Conservation (phyloP, 2,329 filamentous ascomycete genomes). For the Trichoderma harzianum region DNA sequence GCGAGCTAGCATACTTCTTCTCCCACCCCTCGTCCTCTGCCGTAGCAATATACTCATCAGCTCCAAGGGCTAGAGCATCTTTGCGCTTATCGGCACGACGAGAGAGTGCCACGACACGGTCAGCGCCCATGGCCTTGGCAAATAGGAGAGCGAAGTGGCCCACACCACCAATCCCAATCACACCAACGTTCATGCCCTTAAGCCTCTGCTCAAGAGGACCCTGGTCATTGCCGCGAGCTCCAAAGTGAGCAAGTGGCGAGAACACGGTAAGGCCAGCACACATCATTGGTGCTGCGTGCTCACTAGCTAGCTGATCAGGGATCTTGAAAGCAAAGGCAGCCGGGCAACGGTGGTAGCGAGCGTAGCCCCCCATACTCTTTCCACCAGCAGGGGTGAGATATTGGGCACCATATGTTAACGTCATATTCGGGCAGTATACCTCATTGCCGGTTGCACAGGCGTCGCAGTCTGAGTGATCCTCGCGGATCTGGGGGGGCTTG, state of each 20-base stretch:
- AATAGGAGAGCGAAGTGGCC: slow-evolving; percentile 66
- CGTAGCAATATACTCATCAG: slow-evolving; percentile 44
- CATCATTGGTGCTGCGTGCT: slow-evolving; percentile 57
- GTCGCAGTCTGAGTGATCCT: slow-evolving; percentile 20
- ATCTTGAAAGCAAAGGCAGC: slow-evolving; percentile 48
- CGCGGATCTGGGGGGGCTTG: slow-evolving; percentile 32
- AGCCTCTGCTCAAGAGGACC: slow-evolving; percentile 5
- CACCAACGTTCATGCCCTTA: slow-evolving; percentile 62
- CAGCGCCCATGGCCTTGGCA: slow-evolving; percentile 62
- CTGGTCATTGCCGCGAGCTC: background rate
- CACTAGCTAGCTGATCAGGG: slow-evolving; percentile 38
- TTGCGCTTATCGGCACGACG: slow-evolving; percentile 49
- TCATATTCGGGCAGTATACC: slow-evolving; percentile 62
- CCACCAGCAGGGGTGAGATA: background rate
- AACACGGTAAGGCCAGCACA: slow-evolving; percentile 68
- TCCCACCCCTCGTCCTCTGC: slow-evolving; percentile 49
- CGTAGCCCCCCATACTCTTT: slow-evolving; percentile 37
- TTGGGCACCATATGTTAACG: slow-evolving; percentile 51
- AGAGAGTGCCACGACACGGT: slow-evolving; percentile 57
- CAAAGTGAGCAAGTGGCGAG: slow-evolving; percentile 45
- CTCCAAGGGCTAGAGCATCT: slow-evolving; percentile 55
- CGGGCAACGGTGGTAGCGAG: slow-evolving; percentile 31
- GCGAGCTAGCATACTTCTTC: slow-evolving; percentile 44
- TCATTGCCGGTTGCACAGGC: slow-evolving; percentile 62
- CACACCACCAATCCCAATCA: slow-evolving; percentile 64